A percentile compares a stretch with the other conserved stretches of the same genome.
phyloP scores from a whole-genome alignment of 2,329 filamentous ascomycete genomes.

The Xylariaceae sp. region DNA sequence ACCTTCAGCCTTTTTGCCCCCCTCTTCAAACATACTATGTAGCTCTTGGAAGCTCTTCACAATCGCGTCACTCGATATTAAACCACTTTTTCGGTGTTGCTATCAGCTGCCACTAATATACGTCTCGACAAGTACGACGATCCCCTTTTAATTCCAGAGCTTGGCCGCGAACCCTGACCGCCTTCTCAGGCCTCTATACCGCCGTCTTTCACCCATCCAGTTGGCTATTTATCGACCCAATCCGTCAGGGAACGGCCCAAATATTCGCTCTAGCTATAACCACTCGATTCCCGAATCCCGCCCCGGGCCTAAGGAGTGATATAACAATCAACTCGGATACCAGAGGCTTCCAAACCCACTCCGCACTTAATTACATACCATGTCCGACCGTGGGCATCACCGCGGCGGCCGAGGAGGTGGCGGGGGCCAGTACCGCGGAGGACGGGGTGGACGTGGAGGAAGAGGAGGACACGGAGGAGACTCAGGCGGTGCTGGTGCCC shows the following conservation, averaged over 20 bases:
- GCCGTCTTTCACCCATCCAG: background rate
- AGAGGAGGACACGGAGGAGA: conserved; percentile 54
- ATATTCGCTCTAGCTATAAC: too few species aligned
- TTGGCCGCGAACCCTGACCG: background rate
- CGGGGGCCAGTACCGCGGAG: too few species aligned
- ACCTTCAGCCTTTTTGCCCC: conserved; percentile 23
- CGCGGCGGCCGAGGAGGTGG: conserved; percentile 57
- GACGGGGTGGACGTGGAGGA: conserved; percentile 48
- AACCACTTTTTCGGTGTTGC: background rate
- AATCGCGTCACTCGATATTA: background rate
- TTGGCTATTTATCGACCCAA: conserved; percentile 14
- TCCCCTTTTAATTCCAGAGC: background rate
- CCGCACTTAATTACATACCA: conserved; percentile 40
- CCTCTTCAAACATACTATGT: conserved; percentile 3
- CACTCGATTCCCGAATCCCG: background rate
- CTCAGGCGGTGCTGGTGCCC: conserved; percentile 50
- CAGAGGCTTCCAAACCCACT: background rate
- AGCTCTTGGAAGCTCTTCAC: background rate
- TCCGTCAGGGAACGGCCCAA: too few species aligned
- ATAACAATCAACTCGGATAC: background rate
- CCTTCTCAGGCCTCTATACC: background rate
- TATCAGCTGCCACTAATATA: background rate
- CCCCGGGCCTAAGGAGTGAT: background rate
- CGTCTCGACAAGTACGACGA: background rate
- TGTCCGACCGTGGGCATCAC: conserved; percentile 59